Percentiles rank a stretch among this genome's conserved stretches.
These are phyloP conservation scores for Colletotrichum salicis DNA, from an alignment of 2,329 filamentous ascomycete genomes.

Conservation along the genomic window DNA sequence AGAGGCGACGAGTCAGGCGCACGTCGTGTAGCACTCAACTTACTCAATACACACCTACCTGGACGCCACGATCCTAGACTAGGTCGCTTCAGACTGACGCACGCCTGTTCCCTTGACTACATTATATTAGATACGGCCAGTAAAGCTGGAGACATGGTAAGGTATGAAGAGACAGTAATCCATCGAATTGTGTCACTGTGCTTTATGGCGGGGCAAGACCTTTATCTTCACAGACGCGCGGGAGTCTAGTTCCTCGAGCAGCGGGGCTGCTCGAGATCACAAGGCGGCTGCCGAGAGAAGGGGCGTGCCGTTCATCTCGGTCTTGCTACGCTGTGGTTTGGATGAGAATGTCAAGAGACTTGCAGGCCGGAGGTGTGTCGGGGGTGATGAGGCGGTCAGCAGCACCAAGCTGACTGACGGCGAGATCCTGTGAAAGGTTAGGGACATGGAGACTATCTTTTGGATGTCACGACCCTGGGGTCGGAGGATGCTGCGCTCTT, in stretches of 20 bases:
- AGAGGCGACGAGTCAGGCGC: neutral
- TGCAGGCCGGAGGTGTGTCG: constrained; percentile 6
- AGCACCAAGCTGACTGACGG: constrained; percentile 40
- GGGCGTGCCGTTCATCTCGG: constrained; percentile 40
- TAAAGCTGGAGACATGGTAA: neutral
- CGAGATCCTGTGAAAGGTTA: constrained; percentile 37
- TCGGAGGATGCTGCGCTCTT: constrained; percentile 35
- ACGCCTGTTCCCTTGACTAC: neutral
- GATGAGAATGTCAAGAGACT: constrained; percentile 41
- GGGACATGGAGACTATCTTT: constrained; percentile 39
- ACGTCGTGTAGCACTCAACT: neutral
- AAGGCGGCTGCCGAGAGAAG: constrained; percentile 37
- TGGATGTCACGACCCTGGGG: constrained; percentile 42
- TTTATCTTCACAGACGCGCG: constrained; percentile 43
- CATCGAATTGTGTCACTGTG: neutral
- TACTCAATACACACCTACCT: neutral
- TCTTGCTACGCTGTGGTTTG: constrained; percentile 41
- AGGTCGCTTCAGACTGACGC: neutral
- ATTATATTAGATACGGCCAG: too few relatives aligned
- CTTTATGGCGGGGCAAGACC: neutral
- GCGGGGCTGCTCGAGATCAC: constrained; percentile 36
- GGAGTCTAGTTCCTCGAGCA: constrained; percentile 14
- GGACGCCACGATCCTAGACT: neutral
- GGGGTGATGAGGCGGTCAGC: constrained; percentile 8
- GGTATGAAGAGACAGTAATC: neutral